These are phyloP conservation scores for Epicoccum nigrum DNA, from an alignment of 2,329 filamentous ascomycete genomes.

Conservation along the genomic window DNA sequence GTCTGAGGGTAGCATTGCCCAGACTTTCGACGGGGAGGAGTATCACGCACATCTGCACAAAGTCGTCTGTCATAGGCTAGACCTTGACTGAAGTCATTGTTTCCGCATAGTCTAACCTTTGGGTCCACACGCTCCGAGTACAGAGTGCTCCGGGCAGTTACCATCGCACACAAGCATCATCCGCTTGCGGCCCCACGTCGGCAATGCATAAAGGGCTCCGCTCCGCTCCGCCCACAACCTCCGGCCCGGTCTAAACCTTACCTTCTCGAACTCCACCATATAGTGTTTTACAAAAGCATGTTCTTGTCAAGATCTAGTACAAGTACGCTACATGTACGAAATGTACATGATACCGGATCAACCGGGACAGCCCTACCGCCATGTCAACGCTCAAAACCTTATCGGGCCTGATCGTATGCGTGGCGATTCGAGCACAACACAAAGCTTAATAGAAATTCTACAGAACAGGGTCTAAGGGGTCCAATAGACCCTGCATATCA, in stretches of 20 bases:
- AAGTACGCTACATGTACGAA: too few species aligned
- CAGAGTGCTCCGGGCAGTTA: too few species aligned
- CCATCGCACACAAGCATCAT: neutral
- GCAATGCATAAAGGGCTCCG: neutral
- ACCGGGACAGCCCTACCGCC: too few species aligned
- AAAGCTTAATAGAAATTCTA: neutral
- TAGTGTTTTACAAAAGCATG: too few species aligned
- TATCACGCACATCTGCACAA: too few species aligned
- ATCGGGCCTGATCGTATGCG: too few species aligned
- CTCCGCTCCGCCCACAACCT: neutral
- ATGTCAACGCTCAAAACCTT: neutral
- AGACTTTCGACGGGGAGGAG: neutral
- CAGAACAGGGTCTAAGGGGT: neutral
- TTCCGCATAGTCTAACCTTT: too few species aligned
- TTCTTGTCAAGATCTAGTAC: too few species aligned
- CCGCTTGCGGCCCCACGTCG: neutral
- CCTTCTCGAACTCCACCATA: neutral
- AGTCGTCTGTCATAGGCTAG: too few species aligned
- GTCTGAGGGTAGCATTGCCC: neutral
- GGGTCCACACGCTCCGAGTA: too few species aligned
- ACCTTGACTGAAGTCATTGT: too few species aligned
- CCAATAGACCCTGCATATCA: constrained; percentile 1
- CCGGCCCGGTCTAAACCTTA: neutral
- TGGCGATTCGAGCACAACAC: neutral
- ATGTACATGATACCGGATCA: too few species aligned